Base-by-base conservation (phyloP, 495 filamentous ascomycete species). In the Penicillium coprophilum region DNA sequence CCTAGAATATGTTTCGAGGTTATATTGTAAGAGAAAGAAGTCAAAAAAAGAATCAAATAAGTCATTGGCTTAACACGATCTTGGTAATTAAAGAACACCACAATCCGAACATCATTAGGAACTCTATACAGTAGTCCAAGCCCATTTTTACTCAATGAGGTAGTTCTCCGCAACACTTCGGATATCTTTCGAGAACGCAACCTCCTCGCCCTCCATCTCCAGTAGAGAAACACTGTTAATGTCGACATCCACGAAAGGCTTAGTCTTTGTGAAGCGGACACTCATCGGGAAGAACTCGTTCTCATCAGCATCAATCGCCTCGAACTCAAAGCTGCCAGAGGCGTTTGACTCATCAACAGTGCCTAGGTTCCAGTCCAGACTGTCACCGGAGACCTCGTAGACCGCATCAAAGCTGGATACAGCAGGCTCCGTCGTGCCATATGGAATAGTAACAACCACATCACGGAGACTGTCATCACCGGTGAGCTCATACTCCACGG, bases 201-300 rank as follows among this genome's bases (percentile, higher is more conserved):
- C 83, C 54, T 87, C 85, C 68, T 96, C 88, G 20, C 71, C 74
- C 51, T 88, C 83, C 80, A 89, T 83, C 45, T 92, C 91, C 45
- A 93, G 62, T 55, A 97, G 74, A 7, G 82, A 79, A 19, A 92
- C 85, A 39, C 84, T 81, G 4, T 78, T 79, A 46, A 97, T 93
- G 80, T 95, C 90, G 54, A 97, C 89, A 64, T 94, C 89, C 31
- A 96, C 83, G 68, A 93, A 92, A 21, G 93, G 93, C 50, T 78
- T 84, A 39, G 85, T 81, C 77, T 96, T 96, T 32, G 87, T 85
- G 77, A 97, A 97, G 27, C 84, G 84, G 30, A 97, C 88, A 45
- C 81, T 85, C 92, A 97, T 97, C 1, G 93, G 93, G 85, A 97
- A 97, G 75, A 97, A 97, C 57, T 95, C 91, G 51, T 86, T 84